phyloP scores from a whole-genome alignment of 116 monocot species.

The Phalaenopsis hybrid region DNA sequence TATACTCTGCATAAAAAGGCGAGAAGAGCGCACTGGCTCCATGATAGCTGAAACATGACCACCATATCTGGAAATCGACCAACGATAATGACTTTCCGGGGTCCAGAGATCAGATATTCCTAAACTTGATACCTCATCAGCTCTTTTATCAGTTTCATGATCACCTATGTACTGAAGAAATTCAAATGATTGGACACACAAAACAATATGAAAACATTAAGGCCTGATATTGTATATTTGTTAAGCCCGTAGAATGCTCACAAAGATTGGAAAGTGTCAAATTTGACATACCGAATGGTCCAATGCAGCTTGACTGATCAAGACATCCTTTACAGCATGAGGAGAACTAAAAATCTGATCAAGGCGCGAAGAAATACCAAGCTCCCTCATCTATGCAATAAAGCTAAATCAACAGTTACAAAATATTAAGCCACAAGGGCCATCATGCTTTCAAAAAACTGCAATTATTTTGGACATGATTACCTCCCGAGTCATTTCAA shows the following conservation, averaged over 20 bases:
- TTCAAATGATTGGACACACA: neutral
- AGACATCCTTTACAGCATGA: slow-evolving; percentile 70
- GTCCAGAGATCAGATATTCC: slow-evolving; percentile 93
- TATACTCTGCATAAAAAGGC: slow-evolving; percentile 81
- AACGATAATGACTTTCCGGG: slow-evolving; percentile 92
- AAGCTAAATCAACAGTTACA: slow-evolving; percentile 6
- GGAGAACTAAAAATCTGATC: slow-evolving; percentile 97
- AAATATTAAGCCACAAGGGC: neutral
- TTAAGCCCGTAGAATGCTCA: neutral
- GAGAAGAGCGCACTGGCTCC: slow-evolving; percentile 57
- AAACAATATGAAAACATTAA: neutral
- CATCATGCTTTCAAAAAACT: neutral
- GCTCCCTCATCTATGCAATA: slow-evolving; percentile 48
- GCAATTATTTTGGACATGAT: slow-evolving; percentile 1
- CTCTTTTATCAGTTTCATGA: slow-evolving; percentile 65
- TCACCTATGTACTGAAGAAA: slow-evolving; percentile 70
- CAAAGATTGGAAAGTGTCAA: neutral
- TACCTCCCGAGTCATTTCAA: slow-evolving; percentile 65
- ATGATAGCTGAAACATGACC: slow-evolving; percentile 73
- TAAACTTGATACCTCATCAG: slow-evolving; percentile 55
- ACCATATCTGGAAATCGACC: slow-evolving; percentile 84
- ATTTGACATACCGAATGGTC: slow-evolving; percentile 56
- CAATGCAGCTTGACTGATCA: slow-evolving; percentile 67
- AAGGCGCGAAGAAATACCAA: slow-evolving; percentile 78
- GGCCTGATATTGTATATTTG: neutral